Evolutionary conservation across 208 protist genomes (phyloP).

Genomic region (Wallacemonas collosoma): DNA sequence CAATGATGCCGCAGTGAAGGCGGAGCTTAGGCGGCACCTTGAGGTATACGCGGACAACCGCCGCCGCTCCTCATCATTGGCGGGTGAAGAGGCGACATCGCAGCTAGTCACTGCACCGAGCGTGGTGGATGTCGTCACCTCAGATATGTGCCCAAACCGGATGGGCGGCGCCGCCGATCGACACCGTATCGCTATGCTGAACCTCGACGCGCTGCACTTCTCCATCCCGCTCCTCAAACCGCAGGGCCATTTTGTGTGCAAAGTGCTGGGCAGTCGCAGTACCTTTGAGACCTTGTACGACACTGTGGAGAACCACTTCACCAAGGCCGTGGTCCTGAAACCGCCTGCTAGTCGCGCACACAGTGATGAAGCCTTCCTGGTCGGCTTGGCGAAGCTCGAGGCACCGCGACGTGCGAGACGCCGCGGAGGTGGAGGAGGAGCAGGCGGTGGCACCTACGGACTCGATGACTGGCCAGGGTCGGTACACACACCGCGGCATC

Average conservation of each 20-base stretch:
- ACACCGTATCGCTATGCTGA: slow-evolving; percentile 61
- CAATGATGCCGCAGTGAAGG: slow-evolving; percentile 39
- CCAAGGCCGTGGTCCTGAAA: slow-evolving; percentile 54
- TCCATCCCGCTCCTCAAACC: slow-evolving; percentile 44
- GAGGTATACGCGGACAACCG: background rate
- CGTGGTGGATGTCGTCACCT: slow-evolving; percentile 70
- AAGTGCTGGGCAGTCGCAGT: slow-evolving; percentile 61
- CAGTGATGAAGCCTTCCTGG: slow-evolving; percentile 80
- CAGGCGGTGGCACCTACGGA: slow-evolving; percentile 33
- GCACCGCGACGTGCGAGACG: slow-evolving; percentile 14
- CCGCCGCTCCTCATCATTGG: background rate
- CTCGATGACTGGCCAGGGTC: slow-evolving; percentile 79
- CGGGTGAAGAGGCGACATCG: background rate
- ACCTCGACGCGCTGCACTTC: slow-evolving; percentile 52
- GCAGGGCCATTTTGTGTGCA: slow-evolving; percentile 83
- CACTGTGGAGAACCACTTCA: slow-evolving; percentile 39
- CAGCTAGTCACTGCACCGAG: background rate
- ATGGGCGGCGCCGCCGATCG: slow-evolving; percentile 65
- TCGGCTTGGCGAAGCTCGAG: slow-evolving; percentile 41
- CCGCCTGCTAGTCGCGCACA: slow-evolving; percentile 62
- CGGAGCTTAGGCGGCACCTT: slow-evolving; percentile 38
- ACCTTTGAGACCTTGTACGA: slow-evolving; percentile 54
- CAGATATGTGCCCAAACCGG: slow-evolving; percentile 87
- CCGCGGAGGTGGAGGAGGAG: slow-evolving; percentile 9
- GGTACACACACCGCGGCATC: slow-evolving; percentile 19